Base-by-base conservation (phyloP, 2,329 filamentous ascomycete genomes). In the Graphilbum fragrans region DNA sequence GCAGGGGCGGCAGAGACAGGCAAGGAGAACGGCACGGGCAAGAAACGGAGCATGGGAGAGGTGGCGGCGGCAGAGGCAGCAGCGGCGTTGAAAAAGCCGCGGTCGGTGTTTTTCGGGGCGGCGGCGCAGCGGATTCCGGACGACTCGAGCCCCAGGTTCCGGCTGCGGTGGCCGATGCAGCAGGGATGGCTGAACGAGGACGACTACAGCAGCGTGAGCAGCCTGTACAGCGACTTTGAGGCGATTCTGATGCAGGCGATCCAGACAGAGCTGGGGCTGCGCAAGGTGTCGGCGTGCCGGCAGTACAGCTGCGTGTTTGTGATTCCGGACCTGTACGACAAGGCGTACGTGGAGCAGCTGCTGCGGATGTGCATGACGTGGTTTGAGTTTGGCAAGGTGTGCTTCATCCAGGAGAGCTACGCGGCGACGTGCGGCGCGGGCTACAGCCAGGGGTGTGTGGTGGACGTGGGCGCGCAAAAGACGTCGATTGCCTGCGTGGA, bases 271-370 rank as follows among this genome's bases (percentile, higher is more conserved):
- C 70, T 96, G 9, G 85, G 83, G 1, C 60, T 95, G 34, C 79
- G 72, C 22, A 79, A 77, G 48, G 83, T 83, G 53, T 83, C 81
- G 52, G 80, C 90, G 39, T 93, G 88, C 79, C 74, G 74, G 41
- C 84, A 93, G 57, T 96, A 95, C 61, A 92, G 85, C 53, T 95
- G 87, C 52, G 88, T 95, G n/a, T 86, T 96, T 54, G 80, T 98
- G 48, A 93, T 98, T 37, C 92, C 92, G 0, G 92, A 98, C 58
- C 70, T 98, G 10, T 98, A 96, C 62, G 92, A 98, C 63, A 93
- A 94, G 59, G 77, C 77, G 39, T 94, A 95, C 49, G 86, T 96
- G 17, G 86, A 86, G 38, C 80, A 83, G 55, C 67, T 93, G 10
- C 68, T 98, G 34, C 81, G 88, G 42, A 85, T 92, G 45, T 77